These are phyloP conservation scores for Tilletia setariae DNA, from an alignment of 1,284 basidiomycete genomes.

Conservation along the genomic window DNA sequence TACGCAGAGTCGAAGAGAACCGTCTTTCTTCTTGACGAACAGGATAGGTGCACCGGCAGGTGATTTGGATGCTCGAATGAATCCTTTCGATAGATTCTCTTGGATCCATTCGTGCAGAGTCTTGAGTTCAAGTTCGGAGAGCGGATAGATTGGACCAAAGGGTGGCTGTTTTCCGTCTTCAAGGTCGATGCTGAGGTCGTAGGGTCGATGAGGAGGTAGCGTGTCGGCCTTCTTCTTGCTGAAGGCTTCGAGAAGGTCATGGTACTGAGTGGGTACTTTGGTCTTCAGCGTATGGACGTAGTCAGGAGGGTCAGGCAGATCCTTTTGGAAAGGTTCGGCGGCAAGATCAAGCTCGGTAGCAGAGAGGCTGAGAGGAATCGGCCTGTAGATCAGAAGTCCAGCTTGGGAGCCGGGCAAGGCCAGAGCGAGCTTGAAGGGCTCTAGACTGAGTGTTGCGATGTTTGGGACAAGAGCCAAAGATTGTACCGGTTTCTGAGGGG, in stretches of 20 bases:
- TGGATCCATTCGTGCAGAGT: conserved; percentile 55
- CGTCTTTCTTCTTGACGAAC: conserved; percentile 60
- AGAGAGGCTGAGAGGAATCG: not conserved
- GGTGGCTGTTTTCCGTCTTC: conserved; percentile 53
- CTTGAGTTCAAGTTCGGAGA: conserved; percentile 54
- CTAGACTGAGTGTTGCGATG: too few species aligned
- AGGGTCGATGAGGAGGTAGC: conserved; percentile 45
- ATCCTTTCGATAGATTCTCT: conserved; percentile 54
- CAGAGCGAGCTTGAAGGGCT: too few species aligned
- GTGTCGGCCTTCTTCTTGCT: conserved; percentile 34
- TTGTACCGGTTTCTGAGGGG: too few species aligned
- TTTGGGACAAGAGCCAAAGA: too few species aligned
- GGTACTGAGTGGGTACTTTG: conserved; percentile 28
- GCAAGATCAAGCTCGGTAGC: not conserved
- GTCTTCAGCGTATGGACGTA: not conserved
- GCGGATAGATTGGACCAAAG: conserved; percentile 54
- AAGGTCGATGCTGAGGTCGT: conserved; percentile 52
- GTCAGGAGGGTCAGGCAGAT: not conserved
- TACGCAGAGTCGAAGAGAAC: conserved; percentile 55
- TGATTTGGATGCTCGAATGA: conserved; percentile 49
- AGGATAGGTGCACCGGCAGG: conserved; percentile 57
- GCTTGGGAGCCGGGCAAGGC: too few species aligned
- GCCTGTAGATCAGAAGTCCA: too few species aligned
- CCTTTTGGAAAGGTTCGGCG: not conserved
- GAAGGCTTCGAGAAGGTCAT: conserved; percentile 44